Base-by-base conservation (phyloP, 495 filamentous ascomycete species). In the Cladorrhinum samala region DNA sequence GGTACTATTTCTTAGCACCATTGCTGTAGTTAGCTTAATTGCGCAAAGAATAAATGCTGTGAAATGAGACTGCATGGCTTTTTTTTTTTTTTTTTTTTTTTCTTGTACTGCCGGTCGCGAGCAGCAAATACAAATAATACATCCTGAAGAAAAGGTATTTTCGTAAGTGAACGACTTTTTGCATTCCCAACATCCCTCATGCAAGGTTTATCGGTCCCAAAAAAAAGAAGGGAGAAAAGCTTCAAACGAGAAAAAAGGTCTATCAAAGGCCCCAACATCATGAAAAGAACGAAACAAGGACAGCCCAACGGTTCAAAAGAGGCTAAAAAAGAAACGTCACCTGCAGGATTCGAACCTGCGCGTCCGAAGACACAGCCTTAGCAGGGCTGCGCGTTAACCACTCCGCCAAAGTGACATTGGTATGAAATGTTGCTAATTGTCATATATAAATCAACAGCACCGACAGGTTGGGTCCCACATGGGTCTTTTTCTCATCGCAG, bases 1-100 rank as follows among this genome's bases (percentile, higher is more conserved):
- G 2, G 88, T 96, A 2, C 77, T 97, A 1, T 98, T 97, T 72
- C 88, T 97, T 68, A 91, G 91, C 3, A 95, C 91, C 0, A 87
- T 96, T 27, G 90, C 89, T 2, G 83, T 93, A 52, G 94, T 96
- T 75, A 95, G 91, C 64, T 75, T 96, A 54, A 81, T 90, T 54
- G 92, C 89, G 17, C 94, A 98, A 63, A 72, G 66, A 64, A 75
- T 78, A 67, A 77, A 78, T 54, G 72, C 70, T 25, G 50, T 59
- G n/a, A 71, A 59, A 63, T 75, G 59, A 65, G 16, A 33, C 24
- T 27, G 25, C 30, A 9, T 41, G 14, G 20, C 21, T 33, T 47
- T 23, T 13, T 18, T 8, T 7, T 47, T 19, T 21, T 24, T 3
- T 19, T 23, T 3, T 21, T n/a, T 24, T 9, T 45, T 21, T 9